A percentile compares a stretch with the other conserved stretches of the same genome.
phyloP scores from a whole-genome alignment of 495 filamentous ascomycete species.

The Talaromyces nanjingensis region DNA sequence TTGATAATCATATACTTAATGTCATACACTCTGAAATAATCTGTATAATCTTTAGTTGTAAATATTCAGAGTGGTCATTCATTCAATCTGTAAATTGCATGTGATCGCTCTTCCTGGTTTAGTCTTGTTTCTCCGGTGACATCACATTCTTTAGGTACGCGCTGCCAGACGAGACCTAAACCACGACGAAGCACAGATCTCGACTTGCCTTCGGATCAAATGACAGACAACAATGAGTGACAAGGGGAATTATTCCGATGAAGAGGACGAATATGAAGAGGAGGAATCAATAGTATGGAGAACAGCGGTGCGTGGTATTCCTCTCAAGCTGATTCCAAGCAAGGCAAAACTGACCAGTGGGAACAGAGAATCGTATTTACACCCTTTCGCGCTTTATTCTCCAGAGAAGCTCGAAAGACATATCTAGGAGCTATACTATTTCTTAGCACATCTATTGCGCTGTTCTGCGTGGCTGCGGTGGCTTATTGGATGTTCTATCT shows the following conservation, averaged over 20 bases:
- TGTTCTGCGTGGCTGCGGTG: slow-evolving; percentile 56
- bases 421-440: slow-evolving; percentile 69
- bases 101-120: slow-evolving; percentile 5
- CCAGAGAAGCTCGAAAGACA: slow-evolving; percentile 58
- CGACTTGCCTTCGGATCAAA: background rate
- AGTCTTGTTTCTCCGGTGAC: slow-evolving; percentile 1
- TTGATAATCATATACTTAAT: background rate
- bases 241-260: slow-evolving; percentile 23
- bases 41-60: background rate
- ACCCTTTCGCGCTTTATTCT: slow-evolving; percentile 45
- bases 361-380: slow-evolving; percentile 22
- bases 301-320: slow-evolving; percentile 12
- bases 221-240: slow-evolving; percentile 19
- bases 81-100: background rate
- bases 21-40: too few relatives aligned
- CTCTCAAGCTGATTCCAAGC: background rate
- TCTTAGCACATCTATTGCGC: slow-evolving; percentile 44
- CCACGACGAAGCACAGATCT: slow-evolving; percentile 9
- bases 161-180: background rate
- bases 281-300: slow-evolving; percentile 10
- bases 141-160: slow-evolving; percentile 1
- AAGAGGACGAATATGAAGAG: slow-evolving; percentile 12
- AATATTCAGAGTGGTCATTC: background rate
- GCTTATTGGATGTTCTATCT: slow-evolving; percentile 77
- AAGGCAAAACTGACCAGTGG: slow-evolving; percentile 6